A percentile compares a stretch with the other conserved stretches of the same genome.
These are phyloP conservation scores for Xylaria sp. DNA, from an alignment of 2,329 filamentous ascomycete species.

Conservation along the genomic window DNA sequence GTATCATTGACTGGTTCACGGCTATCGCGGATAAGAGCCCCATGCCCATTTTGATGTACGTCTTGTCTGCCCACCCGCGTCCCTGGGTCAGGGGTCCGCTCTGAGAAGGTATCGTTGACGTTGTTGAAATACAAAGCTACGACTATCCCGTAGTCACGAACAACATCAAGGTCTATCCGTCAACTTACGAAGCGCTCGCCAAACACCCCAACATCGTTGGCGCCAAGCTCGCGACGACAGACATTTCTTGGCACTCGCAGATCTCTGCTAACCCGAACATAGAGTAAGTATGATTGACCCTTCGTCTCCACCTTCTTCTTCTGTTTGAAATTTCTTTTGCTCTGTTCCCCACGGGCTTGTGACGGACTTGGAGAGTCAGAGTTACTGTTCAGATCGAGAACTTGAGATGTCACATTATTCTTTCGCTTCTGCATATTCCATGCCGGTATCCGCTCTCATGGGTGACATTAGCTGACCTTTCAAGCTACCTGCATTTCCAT, in stretches of 20 bases:
- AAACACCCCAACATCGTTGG: conserved; percentile 74
- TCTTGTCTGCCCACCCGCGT: conserved; percentile 22
- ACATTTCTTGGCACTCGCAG: conserved; percentile 72
- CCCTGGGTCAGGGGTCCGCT: not conserved
- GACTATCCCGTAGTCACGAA: conserved; percentile 74
- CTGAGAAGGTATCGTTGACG: conserved; percentile 7
- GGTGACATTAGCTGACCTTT: conserved; percentile 22
- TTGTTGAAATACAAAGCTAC: conserved; percentile 51
- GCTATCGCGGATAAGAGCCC: conserved; percentile 69
- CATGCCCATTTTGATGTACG: conserved; percentile 70
- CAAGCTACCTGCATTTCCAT: conserved; percentile 64
- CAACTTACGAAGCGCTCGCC: conserved; percentile 68
- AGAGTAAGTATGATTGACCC: conserved; percentile 58
- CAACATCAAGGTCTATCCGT: conserved; percentile 67
- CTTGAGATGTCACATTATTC: not conserved
- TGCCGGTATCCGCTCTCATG: not conserved
- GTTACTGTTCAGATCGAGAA: not conserved
- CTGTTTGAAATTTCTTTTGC: not conserved
- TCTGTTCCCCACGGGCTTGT: not conserved
- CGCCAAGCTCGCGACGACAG: conserved; percentile 73
- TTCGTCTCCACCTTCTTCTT: not conserved
- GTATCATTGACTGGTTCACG: conserved; percentile 70
- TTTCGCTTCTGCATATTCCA: conserved; percentile 8
- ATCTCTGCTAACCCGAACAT: conserved; percentile 66
- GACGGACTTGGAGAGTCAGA: not conserved